Evolutionary conservation across 208 protist genomes (phyloP), one percentile per base, ranked within the genome.

Genomic region (Leishmania amazonensis): DNA sequence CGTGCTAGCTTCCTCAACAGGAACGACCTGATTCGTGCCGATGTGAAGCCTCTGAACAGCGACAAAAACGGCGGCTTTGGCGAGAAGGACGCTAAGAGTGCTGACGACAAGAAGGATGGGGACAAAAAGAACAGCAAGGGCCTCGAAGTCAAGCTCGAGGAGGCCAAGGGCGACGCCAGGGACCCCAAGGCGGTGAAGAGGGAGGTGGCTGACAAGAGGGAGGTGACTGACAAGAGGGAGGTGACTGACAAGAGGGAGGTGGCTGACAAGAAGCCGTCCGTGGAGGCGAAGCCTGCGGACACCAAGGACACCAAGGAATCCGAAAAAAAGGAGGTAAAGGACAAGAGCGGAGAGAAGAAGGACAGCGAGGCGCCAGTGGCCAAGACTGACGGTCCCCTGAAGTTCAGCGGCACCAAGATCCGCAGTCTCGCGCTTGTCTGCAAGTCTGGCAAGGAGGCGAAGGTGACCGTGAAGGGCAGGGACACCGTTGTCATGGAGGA

Each of bases 11-110:
- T 95, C 81, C 75, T 95, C 5, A 85, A 86, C 65, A 77, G 85
- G 57, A 95, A 95, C 76, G 84, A 91, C 54, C 84, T 95, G 47
- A 81, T 91, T 57, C 92, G 89, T 62, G 91, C 89, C 11, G 88
- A 93, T 3, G 83, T 91, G 40, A 92, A 88, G 81, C 86, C 89
- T 81, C 75, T 85, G 65, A 68, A 79, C 28, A 88, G 77, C 81
- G 60, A 76, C 54, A 53, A 47, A 42, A 73, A 73, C 68, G 70
- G 57, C 49, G 31, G 40, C 60, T 40, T 45, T 53, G 71, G 65
- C 15, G 76, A 81, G 67, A 68, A 75, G 60, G 73, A 80, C 3
- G 80, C 19, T n/a, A 40, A 68, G 28, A 68, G 73, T 58, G 45
- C 40, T 4, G 54, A 58, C 58, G 62, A 68, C 71, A 72, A 83